Evolutionary conservation across 2,329 filamentous ascomycete genomes (phyloP).

Genomic region (Aphanocladium album): DNA sequence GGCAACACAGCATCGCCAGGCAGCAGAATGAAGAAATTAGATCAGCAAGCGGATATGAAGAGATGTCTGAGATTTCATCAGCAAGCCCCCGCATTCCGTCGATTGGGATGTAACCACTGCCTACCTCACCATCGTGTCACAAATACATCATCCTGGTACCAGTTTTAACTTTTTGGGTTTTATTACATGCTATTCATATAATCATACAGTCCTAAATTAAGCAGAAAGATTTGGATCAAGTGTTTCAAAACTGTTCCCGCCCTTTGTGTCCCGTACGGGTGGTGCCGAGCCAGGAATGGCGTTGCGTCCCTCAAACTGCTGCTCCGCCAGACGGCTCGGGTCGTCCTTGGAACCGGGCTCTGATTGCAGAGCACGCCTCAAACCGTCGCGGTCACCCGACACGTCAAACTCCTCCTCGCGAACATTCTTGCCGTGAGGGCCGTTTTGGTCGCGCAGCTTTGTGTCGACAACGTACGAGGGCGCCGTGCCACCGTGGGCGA

Average conservation of each 20-base stretch:
- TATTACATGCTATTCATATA: not conserved
- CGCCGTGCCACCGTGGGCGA: constrained; percentile 23
- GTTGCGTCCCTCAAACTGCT: constrained; percentile 30
- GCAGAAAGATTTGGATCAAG: not conserved
- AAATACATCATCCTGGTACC: not conserved
- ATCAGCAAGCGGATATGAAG: not conserved
- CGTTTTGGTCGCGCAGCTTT: constrained; percentile 24
- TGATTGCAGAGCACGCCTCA: constrained; percentile 34
- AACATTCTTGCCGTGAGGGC: constrained; percentile 41
- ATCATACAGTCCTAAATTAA: not conserved
- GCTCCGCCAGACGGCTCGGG: constrained; percentile 41
- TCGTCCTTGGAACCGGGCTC: constrained; percentile 45
- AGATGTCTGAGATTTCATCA: not conserved
- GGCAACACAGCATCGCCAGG: not conserved
- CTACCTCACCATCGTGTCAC: not conserved
- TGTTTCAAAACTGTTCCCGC: not conserved
- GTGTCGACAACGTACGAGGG: constrained; percentile 35
- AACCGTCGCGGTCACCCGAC: constrained; percentile 29
- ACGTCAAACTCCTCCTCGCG: constrained; percentile 32
- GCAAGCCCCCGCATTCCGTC: not conserved
- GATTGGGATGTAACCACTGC: not conserved
- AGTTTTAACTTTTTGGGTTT: not conserved
- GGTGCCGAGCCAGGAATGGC: not conserved
- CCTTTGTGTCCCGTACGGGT: not conserved
- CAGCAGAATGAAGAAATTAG: not conserved